Evolutionary conservation across 345 rosid genomes (phyloP).

Genomic region (Aethionema arabicum): DNA sequence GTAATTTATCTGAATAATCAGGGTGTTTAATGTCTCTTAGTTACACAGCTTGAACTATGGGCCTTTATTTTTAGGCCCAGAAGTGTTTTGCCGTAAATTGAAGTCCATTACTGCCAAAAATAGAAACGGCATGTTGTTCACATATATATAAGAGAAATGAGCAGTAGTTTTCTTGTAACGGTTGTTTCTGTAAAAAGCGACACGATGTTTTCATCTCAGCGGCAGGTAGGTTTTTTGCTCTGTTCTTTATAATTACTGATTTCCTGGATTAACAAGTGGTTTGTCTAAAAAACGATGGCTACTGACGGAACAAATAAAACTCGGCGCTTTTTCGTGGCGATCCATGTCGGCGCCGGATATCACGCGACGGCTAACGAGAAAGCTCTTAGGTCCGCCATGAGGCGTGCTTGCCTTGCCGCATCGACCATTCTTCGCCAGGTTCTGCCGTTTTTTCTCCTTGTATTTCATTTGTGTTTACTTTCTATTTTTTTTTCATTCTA

Average conservation of each 20-base stretch:
- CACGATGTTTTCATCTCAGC: constrained; percentile 18
- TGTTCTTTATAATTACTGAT: neutral
- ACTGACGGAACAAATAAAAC: constrained; percentile 39
- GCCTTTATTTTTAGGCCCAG: neutral
- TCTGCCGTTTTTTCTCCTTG: neutral
- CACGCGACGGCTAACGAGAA: constrained; percentile 75
- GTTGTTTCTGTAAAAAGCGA: neutral
- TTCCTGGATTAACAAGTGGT: neutral
- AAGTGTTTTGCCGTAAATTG: neutral
- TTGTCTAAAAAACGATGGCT: constrained; percentile 25
- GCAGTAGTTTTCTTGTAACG: neutral
- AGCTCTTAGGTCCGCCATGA: constrained; percentile 77
- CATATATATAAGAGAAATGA: neutral
- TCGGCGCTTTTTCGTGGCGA: constrained; percentile 82
- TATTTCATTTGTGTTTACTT: neutral
- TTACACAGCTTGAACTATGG: neutral
- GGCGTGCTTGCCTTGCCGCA: constrained; percentile 87
- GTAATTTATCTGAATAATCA: constrained; percentile 13
- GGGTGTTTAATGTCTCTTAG: constrained; percentile 15
- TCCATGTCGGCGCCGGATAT: constrained; percentile 94
- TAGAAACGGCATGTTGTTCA: constrained; percentile 19
- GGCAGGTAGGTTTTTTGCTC: neutral
- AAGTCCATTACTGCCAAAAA: neutral
- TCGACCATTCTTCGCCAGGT: constrained; percentile 82
- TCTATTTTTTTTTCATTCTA: neutral